A percentile compares a stretch with the other conserved stretches of the same genome.
Conservation (phyloP, 2,329 filamentous ascomycete species). For the Phyllosticta capitalensis region DNA sequence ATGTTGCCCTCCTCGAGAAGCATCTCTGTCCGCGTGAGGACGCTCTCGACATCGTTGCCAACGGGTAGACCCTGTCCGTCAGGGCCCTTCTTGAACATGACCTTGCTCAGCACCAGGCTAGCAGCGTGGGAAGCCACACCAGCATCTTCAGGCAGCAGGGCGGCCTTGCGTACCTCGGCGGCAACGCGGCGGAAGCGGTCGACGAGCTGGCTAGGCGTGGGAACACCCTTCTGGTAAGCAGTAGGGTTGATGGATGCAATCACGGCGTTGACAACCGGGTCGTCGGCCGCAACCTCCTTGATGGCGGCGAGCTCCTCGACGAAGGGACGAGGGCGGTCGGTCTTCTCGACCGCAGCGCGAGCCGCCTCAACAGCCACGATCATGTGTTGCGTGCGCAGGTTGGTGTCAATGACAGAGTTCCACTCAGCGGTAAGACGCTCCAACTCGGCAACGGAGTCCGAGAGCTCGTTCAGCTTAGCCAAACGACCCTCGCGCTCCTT, state of each 20-base stretch:
- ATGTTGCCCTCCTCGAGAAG: constrained; percentile 87
- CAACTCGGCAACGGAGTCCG: constrained; percentile 66
- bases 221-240: constrained; percentile 86
- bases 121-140: constrained; percentile 91
- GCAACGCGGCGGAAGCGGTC: constrained; percentile 94
- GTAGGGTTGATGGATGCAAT: constrained; percentile 93
- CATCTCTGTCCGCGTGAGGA: constrained; percentile 80
- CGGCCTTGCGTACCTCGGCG: constrained; percentile 85
- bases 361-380: constrained; percentile 94
- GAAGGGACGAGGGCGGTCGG: constrained; percentile 70
- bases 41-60: constrained; percentile 86
- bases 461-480: constrained; percentile 74
- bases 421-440: constrained; percentile 81
- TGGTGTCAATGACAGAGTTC: constrained; percentile 83
- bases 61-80: constrained; percentile 55
- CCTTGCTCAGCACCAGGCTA: constrained; percentile 79
- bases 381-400: constrained; percentile 89
- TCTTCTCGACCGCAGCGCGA: constrained; percentile 68
- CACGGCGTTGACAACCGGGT: constrained; percentile 81
- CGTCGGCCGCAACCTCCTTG: constrained; percentile 79
- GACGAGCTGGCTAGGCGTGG: constrained; percentile 74
- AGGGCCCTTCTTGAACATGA: constrained; percentile 82
- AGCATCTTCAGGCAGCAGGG: constrained; percentile 82
- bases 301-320: constrained; percentile 86
- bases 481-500: constrained; percentile 78